Conservation (phyloP, 352 stramenopile genomes). For the Pythium dissotocum region DNA sequence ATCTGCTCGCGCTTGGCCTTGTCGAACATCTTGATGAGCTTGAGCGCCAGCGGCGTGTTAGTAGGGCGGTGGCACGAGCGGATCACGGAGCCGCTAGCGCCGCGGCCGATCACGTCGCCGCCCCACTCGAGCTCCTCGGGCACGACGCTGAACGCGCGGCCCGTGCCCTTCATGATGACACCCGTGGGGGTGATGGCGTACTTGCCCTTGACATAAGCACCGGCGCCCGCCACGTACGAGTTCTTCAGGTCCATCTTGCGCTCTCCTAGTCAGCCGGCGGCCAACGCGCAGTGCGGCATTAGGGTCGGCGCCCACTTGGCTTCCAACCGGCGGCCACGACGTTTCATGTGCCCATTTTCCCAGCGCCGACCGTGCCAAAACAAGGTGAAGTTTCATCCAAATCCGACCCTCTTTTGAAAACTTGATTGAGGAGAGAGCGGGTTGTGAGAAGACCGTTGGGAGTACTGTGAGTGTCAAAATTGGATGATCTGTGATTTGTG, state of each 20-base stretch:
- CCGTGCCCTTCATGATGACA: conserved; percentile 80
- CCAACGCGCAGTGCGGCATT: conserved; percentile 1
- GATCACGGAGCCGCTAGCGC: conserved; percentile 71
- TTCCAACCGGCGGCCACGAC: conserved; percentile 18
- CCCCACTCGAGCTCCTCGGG: conserved; percentile 79
- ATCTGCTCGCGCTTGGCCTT: conserved; percentile 85
- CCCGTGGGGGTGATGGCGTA: conserved; percentile 80
- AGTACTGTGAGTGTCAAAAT: neutral
- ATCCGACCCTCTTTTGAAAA: conserved; percentile 6
- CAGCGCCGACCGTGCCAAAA: conserved; percentile 17
- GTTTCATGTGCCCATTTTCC: conserved; percentile 26
- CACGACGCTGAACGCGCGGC: conserved; percentile 75
- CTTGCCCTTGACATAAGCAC: conserved; percentile 80
- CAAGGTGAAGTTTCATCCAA: neutral
- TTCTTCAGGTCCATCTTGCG: conserved; percentile 50
- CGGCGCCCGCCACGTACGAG: conserved; percentile 69
- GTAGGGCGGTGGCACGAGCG: conserved; percentile 66
- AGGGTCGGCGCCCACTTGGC: neutral
- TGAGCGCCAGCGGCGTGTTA: conserved; percentile 80
- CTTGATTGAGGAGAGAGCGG: neutral
- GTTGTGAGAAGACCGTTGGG: neutral
- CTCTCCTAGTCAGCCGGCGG: neutral
- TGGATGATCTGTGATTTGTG: conserved; percentile 8
- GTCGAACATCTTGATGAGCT: conserved; percentile 90
- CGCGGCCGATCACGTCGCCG: conserved; percentile 70